Evolutionary conservation across 2,329 filamentous ascomycete genomes (phyloP).

Genomic region (Colletotrichum tanaceti): DNA sequence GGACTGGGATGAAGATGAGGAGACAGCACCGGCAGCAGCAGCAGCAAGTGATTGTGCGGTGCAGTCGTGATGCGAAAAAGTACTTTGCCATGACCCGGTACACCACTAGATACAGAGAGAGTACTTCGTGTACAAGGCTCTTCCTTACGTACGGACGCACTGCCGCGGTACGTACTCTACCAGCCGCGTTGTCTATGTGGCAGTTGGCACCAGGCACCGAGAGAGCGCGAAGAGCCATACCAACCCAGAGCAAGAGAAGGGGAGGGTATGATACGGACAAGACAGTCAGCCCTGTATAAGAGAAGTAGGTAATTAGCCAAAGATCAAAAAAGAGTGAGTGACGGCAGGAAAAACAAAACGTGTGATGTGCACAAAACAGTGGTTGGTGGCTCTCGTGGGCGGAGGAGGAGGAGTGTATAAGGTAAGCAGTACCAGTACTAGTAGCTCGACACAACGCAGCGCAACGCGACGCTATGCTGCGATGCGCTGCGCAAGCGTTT

Average conservation of each 20-base stretch:
- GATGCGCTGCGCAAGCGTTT: constrained; percentile 33
- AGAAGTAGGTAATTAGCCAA: background rate
- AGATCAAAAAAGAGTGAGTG: background rate
- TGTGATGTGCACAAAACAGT: constrained; percentile 18
- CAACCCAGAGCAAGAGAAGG: constrained; percentile 3
- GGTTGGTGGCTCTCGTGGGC: background rate
- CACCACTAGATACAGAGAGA: constrained; percentile 10
- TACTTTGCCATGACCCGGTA: constrained; percentile 32
- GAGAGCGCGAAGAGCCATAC: background rate
- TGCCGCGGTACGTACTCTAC: constrained; percentile 10
- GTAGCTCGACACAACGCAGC: constrained; percentile 4
- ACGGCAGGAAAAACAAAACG: background rate
- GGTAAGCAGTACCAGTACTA: background rate
- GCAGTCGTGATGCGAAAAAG: constrained; percentile 28
- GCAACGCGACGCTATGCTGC: constrained; percentile 21
- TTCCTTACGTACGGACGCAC: constrained; percentile 18
- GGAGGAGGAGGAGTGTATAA: too few relatives aligned
- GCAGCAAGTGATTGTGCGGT: constrained; percentile 12
- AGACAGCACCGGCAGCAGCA: constrained; percentile 15
- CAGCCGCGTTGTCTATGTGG: background rate
- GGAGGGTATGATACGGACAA: background rate
- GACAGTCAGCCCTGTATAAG: background rate
- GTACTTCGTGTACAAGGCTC: constrained; percentile 30
- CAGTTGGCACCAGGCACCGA: background rate
- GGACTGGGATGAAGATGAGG: constrained; percentile 13